Evolutionary conservation across 2,329 filamentous ascomycete genomes (phyloP).

Genomic region (Penicillium sp.): DNA sequence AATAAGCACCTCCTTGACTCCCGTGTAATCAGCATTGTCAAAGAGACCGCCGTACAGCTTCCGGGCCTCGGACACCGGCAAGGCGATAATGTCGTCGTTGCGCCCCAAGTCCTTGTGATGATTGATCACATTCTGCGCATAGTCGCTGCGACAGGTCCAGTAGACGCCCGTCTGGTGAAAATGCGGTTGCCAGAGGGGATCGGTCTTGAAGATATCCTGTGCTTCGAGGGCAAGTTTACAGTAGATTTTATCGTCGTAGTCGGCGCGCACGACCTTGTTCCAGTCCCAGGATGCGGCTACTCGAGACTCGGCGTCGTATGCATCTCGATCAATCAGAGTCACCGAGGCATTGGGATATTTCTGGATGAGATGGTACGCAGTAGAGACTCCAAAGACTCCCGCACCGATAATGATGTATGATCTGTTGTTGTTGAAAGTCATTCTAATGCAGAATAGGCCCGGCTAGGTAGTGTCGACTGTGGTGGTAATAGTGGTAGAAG

Average conservation of each 20-base stretch:
- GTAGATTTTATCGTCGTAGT: constrained; percentile 27
- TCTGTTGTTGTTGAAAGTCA: constrained; percentile 15
- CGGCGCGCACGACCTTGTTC: constrained; percentile 26
- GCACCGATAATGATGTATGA: constrained; percentile 25
- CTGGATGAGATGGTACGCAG: constrained; percentile 24
- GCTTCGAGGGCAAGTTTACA: constrained; percentile 23
- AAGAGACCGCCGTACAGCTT: constrained; percentile 54
- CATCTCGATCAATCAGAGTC: constrained; percentile 25
- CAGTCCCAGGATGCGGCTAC: constrained; percentile 28
- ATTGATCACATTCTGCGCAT: constrained; percentile 44
- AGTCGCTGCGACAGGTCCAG: constrained; percentile 43
- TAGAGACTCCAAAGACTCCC: constrained; percentile 25
- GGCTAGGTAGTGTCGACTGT: too few relatives aligned
- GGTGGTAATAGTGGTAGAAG: too few relatives aligned
- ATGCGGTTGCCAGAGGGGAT: constrained; percentile 30
- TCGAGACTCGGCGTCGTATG: constrained; percentile 31
- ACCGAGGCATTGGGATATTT: constrained; percentile 25
- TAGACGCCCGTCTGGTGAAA: constrained; percentile 50
- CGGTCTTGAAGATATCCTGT: constrained; percentile 33
- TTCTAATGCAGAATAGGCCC: not conserved
- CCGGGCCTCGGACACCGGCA: constrained; percentile 50
- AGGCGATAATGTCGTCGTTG: constrained; percentile 41
- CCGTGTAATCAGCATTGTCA: constrained; percentile 54
- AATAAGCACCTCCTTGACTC: constrained; percentile 52
- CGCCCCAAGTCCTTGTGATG: constrained; percentile 48